Conservation (phyloP, 495 filamentous ascomycete species). For the Daldinia decipiens region DNA sequence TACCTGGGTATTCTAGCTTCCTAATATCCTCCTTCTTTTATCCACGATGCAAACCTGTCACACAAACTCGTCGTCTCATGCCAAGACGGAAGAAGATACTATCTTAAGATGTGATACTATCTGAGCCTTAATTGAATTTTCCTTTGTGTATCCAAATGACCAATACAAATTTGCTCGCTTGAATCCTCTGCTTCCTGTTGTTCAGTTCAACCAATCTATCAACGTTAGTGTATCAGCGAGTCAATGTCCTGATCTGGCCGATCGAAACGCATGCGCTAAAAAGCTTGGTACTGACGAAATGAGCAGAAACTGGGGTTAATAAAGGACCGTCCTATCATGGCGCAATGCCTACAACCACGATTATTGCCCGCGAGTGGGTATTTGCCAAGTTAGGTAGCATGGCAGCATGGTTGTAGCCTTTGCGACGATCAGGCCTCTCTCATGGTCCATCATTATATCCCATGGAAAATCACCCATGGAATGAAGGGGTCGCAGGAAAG, state of each 20-base stretch:
- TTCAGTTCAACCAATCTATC: slow-evolving; percentile 5
- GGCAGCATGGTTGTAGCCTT: slow-evolving; percentile 11
- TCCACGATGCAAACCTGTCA: not conserved
- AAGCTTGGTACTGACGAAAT: slow-evolving; percentile 40
- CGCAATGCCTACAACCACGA: slow-evolving; percentile 27
- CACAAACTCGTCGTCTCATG: not conserved
- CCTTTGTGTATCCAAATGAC: not conserved
- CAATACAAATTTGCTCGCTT: not conserved
- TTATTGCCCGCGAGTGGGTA: slow-evolving; percentile 31
- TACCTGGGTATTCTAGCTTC: slow-evolving; percentile 1
- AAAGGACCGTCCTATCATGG: slow-evolving; percentile 25
- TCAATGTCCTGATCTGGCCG: slow-evolving; percentile 30
- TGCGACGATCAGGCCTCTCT: slow-evolving; percentile 33
- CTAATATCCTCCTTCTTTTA: not conserved
- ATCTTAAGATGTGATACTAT: not conserved
- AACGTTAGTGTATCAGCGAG: not conserved
- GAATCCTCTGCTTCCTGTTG: not conserved
- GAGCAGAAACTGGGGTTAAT: slow-evolving; percentile 29
- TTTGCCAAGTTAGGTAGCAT: slow-evolving; percentile 5
- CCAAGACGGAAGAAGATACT: not conserved
- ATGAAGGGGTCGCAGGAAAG: slow-evolving; percentile 33
- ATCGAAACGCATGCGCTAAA: slow-evolving; percentile 30
- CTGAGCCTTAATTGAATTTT: not conserved
- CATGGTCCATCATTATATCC: slow-evolving; percentile 4
- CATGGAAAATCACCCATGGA: slow-evolving; percentile 21